phyloP scores from a whole-genome alignment of 2,329 filamentous ascomycete species.

The Colletotrichum eleusines region DNA sequence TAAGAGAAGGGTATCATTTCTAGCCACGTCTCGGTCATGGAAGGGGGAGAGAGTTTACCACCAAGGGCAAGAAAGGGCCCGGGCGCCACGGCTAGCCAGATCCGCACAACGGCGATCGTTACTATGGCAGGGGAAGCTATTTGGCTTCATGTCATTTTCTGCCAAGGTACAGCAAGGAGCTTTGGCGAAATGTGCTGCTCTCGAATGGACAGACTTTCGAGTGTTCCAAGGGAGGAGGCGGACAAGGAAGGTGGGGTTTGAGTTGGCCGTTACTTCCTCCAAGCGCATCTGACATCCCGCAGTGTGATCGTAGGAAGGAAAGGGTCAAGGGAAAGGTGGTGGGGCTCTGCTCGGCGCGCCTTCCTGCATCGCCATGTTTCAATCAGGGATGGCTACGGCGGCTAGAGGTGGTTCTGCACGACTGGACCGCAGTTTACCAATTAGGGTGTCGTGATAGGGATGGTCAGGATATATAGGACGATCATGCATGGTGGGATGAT shows the following conservation, averaged over 20 bases:
- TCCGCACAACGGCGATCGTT: background rate
- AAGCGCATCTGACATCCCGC: background rate
- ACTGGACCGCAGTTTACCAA: background rate
- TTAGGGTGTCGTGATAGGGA: constrained; percentile 5
- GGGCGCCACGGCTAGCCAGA: background rate
- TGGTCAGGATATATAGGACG: background rate
- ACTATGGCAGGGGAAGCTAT: background rate
- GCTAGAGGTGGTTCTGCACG: constrained; percentile 10
- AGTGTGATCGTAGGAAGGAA: background rate
- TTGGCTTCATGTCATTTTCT: constrained; percentile 1
- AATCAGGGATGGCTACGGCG: constrained; percentile 8
- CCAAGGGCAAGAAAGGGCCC: background rate
- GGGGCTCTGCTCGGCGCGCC: background rate
- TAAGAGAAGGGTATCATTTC: background rate
- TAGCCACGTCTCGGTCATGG: background rate
- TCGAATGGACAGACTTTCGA: constrained; percentile 1
- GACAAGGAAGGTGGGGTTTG: background rate
- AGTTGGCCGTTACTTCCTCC: background rate
- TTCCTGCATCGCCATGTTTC: background rate
- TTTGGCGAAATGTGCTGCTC: too few species aligned
- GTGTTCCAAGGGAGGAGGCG: background rate
- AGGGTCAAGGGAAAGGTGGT: background rate
- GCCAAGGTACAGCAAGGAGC: too few species aligned
- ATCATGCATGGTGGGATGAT: background rate
- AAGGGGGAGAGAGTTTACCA: background rate